phyloP scores from a whole-genome alignment of 768 basidiomycete species.

The Rhodotorula sphaerocarpa region DNA sequence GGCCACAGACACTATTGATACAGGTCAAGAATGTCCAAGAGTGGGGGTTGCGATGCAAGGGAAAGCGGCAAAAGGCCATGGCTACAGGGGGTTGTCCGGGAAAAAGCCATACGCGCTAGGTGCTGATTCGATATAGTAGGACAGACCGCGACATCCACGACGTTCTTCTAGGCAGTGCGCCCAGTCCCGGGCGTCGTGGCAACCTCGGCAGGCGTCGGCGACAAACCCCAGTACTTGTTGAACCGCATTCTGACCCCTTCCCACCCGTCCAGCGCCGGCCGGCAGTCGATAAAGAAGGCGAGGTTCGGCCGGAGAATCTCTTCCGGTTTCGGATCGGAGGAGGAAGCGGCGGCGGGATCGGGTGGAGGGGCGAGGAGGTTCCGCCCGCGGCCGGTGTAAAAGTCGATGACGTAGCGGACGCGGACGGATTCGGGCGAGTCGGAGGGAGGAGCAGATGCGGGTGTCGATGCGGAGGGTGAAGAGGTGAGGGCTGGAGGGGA shows the following conservation, averaged over 20 bases:
- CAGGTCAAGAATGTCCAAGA: no score
- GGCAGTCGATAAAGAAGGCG: conserved; percentile 87
- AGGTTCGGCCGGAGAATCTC: conserved; percentile 46
- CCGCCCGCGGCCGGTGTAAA: conserved; percentile 69
- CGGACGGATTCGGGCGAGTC: conserved; percentile 51
- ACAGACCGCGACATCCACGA: no score
- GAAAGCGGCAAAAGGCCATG: no score
- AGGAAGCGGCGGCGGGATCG: neutral
- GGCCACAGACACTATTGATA: no score
- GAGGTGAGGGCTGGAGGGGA: neutral
- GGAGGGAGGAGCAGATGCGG: neutral
- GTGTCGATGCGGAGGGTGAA: neutral
- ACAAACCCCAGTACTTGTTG: conserved; percentile 24
- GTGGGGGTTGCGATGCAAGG: no score
- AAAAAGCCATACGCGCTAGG: no score
- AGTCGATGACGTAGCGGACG: conserved; percentile 93
- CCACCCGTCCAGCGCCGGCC: conserved; percentile 89
- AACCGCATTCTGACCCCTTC: conserved; percentile 70
- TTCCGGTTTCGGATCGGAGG: no score
- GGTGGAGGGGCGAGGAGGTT: conserved; percentile 6
- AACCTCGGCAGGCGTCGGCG: no score
- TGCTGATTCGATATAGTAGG: no score
- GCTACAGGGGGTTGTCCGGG: no score
- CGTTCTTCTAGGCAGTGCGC: no score
- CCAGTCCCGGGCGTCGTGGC: no score